These are phyloP conservation scores for Linnemannia exigua DNA, from an alignment of 192 early-diverging fungal species.

Conservation along the genomic window DNA sequence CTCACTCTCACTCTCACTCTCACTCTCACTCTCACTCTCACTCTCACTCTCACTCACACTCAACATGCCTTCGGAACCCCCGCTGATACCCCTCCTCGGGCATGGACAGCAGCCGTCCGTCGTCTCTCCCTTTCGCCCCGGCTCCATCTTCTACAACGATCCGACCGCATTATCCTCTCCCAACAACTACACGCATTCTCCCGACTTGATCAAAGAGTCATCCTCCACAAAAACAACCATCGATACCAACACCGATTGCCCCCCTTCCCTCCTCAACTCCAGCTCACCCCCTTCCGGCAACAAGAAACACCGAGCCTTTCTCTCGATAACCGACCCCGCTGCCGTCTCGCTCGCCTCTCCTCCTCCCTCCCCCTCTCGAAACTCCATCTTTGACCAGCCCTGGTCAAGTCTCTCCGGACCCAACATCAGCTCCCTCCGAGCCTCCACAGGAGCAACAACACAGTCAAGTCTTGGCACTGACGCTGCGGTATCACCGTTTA, in stretches of 20 bases:
- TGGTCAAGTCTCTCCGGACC: slow-evolving; percentile 36
- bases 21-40: background rate
- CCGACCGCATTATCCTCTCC: background rate
- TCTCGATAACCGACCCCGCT: background rate
- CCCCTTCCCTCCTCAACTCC: slow-evolving; percentile 1
- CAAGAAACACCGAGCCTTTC: slow-evolving; percentile 4
- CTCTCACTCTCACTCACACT: background rate
- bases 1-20: background rate
- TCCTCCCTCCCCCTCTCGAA: slow-evolving; percentile 47
- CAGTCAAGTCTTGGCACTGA: background rate
- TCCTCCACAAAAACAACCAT: background rate
- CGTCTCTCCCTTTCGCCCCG: slow-evolving; percentile 21
- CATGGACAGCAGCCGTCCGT: background rate
- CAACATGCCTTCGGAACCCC: background rate
- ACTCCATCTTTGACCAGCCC: slow-evolving; percentile 51
- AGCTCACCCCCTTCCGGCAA: background rate
- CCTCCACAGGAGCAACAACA: background rate
- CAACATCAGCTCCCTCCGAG: slow-evolving; percentile 43
- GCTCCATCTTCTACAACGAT: slow-evolving; percentile 44
- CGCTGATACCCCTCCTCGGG: background rate
- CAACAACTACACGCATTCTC: background rate
- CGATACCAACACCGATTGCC: slow-evolving; percentile 8
- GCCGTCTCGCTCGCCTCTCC: slow-evolving; percentile 36
- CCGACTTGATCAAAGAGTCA: background rate
- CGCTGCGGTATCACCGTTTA: background rate